Evolutionary conservation across 345 rosid species (phyloP).

Genomic region (Barbarea vulgaris): DNA sequence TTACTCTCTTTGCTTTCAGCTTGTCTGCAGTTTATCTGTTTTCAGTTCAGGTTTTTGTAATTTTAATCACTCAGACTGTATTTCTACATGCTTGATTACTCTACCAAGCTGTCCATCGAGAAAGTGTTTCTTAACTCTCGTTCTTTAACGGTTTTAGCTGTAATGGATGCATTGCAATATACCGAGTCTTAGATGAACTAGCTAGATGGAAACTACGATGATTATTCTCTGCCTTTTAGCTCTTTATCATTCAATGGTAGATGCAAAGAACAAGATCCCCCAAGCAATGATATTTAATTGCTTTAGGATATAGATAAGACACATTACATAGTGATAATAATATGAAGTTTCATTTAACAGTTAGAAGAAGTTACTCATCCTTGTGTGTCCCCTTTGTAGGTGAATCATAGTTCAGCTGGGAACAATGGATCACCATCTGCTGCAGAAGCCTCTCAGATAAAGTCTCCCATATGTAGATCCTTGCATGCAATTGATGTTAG

Average conservation of each 20-base stretch:
- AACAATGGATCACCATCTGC: slow-evolving; percentile 57
- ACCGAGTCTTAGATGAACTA: neutral
- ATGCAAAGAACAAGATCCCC: slow-evolving; percentile 13
- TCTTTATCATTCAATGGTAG: neutral
- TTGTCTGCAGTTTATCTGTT: neutral
- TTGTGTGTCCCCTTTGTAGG: slow-evolving; percentile 24
- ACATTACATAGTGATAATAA: slow-evolving; percentile 12
- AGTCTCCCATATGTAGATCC: slow-evolving; percentile 53
- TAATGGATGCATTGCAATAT: slow-evolving; percentile 9
- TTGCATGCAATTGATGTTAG: slow-evolving; percentile 62
- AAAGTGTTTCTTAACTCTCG: neutral
- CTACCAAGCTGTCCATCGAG: neutral
- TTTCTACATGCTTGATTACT: slow-evolving; percentile 5
- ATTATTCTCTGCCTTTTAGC: slow-evolving; percentile 16
- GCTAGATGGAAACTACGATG: slow-evolving; percentile 1
- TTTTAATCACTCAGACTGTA: neutral
- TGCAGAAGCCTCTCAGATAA: slow-evolving; percentile 54
- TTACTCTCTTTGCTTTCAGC: neutral
- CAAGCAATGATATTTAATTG: slow-evolving; percentile 4
- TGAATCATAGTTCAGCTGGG: slow-evolving; percentile 39
- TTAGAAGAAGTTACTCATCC: neutral
- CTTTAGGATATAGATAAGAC: neutral
- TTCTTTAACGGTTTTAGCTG: neutral
- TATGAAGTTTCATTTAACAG: neutral
- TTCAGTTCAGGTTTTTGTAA: neutral